Evolutionary conservation across 345 rosid genomes (phyloP).

Genomic region (Eucalyptus pauciflora): DNA sequence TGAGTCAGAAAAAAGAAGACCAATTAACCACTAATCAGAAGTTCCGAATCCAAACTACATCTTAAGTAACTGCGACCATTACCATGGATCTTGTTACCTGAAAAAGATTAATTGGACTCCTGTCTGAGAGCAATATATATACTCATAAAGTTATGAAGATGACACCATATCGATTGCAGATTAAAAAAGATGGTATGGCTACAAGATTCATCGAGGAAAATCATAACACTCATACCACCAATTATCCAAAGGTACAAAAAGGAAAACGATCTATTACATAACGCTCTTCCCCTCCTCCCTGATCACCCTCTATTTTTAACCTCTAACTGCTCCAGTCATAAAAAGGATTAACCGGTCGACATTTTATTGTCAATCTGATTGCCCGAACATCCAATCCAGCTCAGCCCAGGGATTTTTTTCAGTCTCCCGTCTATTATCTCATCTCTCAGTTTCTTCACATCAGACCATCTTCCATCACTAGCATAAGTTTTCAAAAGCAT

Average conservation of each 20-base stretch:
- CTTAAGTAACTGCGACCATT: not conserved
- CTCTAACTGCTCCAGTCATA: not conserved
- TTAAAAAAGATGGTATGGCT: not conserved
- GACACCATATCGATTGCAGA: not conserved
- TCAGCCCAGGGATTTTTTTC: constrained; percentile 44
- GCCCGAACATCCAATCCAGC: constrained; percentile 25
- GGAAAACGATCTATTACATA: not conserved
- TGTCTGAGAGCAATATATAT: not conserved
- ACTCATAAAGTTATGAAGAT: not conserved
- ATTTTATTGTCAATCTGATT: not conserved
- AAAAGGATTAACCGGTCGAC: not conserved
- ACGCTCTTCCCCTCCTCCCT: not conserved
- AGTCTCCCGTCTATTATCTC: constrained; percentile 9
- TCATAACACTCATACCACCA: not conserved
- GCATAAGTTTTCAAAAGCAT: constrained; percentile 77
- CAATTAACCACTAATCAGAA: not conserved
- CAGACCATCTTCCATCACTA: constrained; percentile 64
- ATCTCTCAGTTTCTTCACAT: constrained; percentile 47
- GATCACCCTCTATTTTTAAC: not conserved
- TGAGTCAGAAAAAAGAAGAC: not conserved
- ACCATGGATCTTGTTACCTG: not conserved
- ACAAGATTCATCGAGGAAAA: not conserved
- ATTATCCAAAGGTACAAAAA: not conserved
- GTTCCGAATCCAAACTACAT: not conserved
- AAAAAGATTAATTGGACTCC: not conserved